Evolutionary conservation across 345 rosid species (phyloP).

Genomic region (Salix koriyanagi): DNA sequence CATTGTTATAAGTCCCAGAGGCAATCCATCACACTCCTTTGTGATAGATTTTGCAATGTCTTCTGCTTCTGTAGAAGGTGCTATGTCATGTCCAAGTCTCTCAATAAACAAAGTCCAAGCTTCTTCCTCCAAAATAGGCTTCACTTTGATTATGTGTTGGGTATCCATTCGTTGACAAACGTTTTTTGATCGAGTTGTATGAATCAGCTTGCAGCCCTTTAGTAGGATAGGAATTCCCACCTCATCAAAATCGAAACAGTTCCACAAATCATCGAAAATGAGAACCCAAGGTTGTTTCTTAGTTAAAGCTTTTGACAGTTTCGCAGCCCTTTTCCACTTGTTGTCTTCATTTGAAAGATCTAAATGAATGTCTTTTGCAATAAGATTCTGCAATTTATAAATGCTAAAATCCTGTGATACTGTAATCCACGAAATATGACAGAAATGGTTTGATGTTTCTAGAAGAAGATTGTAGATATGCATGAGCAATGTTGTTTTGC

Average conservation of each 20-base stretch:
- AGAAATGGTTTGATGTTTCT: neutral
- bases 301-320: neutral
- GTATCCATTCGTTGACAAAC: too few species aligned
- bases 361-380: neutral
- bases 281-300: neutral
- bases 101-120: too few species aligned
- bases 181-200: too few species aligned
- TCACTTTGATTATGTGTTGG: too few species aligned
- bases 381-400: neutral
- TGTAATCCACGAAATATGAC: constrained; percentile 9
- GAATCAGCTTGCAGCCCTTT: neutral
- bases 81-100: too few species aligned
- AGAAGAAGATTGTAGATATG: constrained; percentile 13
- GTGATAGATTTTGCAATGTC: too few species aligned
- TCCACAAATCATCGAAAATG: constrained; percentile 14
- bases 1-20: too few species aligned
- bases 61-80: too few species aligned
- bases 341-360: neutral
- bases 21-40: too few species aligned
- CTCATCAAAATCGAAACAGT: neutral
- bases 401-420: neutral
- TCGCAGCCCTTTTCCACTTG: neutral
- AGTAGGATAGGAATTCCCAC: constrained; percentile 10
- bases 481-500: constrained; percentile 12
- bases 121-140: too few species aligned